Evolutionary conservation across 257 asterid species (phyloP).

Genomic region (Solanum chmielewskii): DNA sequence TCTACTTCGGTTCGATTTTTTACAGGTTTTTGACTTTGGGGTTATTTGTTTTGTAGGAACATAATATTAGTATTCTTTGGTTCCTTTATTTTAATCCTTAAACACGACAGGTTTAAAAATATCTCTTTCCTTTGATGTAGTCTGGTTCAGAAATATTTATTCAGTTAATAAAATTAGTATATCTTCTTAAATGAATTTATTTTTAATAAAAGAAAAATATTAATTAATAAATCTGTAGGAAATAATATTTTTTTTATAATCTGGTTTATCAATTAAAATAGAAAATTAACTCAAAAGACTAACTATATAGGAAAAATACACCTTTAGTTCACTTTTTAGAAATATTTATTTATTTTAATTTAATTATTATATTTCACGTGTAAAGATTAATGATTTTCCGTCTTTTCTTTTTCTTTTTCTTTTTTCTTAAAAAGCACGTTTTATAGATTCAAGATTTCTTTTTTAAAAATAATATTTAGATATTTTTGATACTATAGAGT

Average conservation of each 20-base stretch:
- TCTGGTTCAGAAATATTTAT: not conserved
- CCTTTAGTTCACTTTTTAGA: not conserved
- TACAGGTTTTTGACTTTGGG: not conserved
- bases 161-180: not conserved
- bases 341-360: too few species aligned
- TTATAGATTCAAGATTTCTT: too few species aligned
- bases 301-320: not conserved
- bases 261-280: too few species aligned
- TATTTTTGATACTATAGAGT: too few species aligned
- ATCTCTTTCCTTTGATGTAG: not conserved
- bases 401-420: too few species aligned
- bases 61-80: not conserved
- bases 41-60: not conserved
- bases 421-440: too few species aligned
- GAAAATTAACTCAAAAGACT: not conserved
- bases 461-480: too few species aligned
- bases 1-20: not conserved
- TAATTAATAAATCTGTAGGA: not conserved
- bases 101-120: not conserved
- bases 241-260: too few species aligned
- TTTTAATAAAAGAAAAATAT: too few species aligned
- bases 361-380: not conserved
- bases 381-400: not conserved
- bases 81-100: not conserved
- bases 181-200: not conserved